Evolutionary conservation across 768 basidiomycete genomes (phyloP).

Genomic region (Termitomyces sp.): DNA sequence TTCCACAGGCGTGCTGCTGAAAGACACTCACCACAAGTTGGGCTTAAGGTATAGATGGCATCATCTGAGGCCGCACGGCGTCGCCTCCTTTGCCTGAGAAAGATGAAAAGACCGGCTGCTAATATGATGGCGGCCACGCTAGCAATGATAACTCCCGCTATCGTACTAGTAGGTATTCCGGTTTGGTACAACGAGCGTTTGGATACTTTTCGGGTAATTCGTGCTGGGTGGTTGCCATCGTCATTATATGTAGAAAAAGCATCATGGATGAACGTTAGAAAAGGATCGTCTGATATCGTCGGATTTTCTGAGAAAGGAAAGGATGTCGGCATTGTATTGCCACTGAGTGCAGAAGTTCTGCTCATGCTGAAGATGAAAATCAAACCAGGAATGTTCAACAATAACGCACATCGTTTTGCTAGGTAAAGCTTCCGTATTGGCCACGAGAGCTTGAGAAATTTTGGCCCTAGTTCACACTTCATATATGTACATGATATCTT

Average conservation of each 20-base stretch:
- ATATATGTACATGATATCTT: not conserved
- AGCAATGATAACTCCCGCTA: slow-evolving; percentile 12
- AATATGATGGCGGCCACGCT: not conserved
- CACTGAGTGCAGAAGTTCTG: slow-evolving; percentile 7
- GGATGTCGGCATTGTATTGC: slow-evolving; percentile 8
- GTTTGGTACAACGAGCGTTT: not conserved
- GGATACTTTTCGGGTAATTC: not conserved
- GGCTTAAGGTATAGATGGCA: slow-evolving; percentile 2
- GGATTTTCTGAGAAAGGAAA: slow-evolving; percentile 1
- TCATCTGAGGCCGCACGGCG: not conserved
- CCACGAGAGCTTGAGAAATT: slow-evolving; percentile 1
- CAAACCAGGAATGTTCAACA: not conserved
- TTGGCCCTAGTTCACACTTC: not conserved
- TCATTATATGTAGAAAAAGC: not conserved
- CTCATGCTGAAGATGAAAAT: not conserved
- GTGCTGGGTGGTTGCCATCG: not conserved
- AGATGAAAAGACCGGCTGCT: slow-evolving; percentile 1
- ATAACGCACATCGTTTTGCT: slow-evolving; percentile 1
- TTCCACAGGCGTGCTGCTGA: not conserved
- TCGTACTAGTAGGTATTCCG: slow-evolving; percentile 5
- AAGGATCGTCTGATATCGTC: not conserved
- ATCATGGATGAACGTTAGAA: not conserved
- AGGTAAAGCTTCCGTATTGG: slow-evolving; percentile 1
- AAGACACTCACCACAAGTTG: slow-evolving; percentile 7
- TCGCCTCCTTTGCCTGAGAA: slow-evolving; percentile 5